Percentiles rank a stretch among this genome's conserved stretches.
Evolutionary conservation across 257 asterid species (phyloP).

Genomic region (Gardenia jasminoides): DNA sequence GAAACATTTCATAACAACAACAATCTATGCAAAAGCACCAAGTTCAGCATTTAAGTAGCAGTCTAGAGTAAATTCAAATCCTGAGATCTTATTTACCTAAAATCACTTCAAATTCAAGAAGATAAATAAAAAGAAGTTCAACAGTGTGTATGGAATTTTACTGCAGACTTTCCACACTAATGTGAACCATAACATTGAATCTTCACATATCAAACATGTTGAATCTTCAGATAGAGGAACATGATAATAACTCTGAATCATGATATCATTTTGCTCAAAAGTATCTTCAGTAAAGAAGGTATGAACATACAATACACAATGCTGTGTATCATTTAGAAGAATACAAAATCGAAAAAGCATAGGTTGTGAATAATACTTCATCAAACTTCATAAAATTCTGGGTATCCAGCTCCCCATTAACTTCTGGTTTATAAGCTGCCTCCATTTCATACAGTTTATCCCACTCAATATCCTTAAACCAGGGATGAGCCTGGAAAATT

Average conservation of each 20-base stretch:
- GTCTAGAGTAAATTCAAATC: no score
- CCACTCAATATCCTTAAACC: slow-evolving; percentile 87
- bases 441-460: slow-evolving; percentile 92
- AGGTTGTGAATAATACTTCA: slow-evolving; percentile 51
- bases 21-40: neutral
- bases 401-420: slow-evolving; percentile 94
- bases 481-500: slow-evolving; percentile 74
- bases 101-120: neutral
- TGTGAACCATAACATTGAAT: neutral
- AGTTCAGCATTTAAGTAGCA: neutral
- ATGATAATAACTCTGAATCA: neutral
- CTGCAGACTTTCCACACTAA: neutral
- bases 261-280: neutral
- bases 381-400: slow-evolving; percentile 95
- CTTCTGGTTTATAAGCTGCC: slow-evolving; percentile 91
- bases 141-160: neutral
- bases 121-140: neutral
- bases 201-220: neutral
- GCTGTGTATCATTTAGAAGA: neutral
- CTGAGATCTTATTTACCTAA: neutral
- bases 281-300: neutral
- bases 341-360: slow-evolving; percentile 11
- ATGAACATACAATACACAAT: neutral
- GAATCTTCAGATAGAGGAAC: neutral
- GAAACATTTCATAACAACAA: neutral